Evolutionary conservation across 352 stramenopile genomes (phyloP), one percentile per base, ranked within the genome.

Genomic region (Globisporangium paddicum): DNA sequence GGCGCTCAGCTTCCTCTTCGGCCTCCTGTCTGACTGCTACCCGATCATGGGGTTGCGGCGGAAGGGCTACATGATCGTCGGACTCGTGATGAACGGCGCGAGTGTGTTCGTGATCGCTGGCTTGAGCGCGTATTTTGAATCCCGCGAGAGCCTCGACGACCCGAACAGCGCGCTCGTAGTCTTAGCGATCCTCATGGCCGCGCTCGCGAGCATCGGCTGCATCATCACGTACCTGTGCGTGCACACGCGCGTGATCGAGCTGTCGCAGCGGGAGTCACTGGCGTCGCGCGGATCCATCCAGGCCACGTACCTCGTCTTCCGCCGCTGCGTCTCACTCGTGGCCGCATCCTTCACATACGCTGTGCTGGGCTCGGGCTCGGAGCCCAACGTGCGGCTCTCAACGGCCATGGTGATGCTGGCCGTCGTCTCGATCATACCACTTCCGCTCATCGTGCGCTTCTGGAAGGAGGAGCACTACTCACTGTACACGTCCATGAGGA

Each of bases 1-100:
- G 80, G 81, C 76, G 16, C 77, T 97, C 48, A 96, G 90, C 69
- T 90, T 97, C 44, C 70, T 97, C 13, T 78, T 96, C 40, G 90
- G 90, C 32, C 69, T 97, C 2, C 59, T 97, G 13, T 95, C 79
- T 18, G 89, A 98, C 65, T 96, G 79, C 50, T 92, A 95, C 61
- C 90, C 93, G 34, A 93, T 97, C 71, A 87, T 89, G 72, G 89
- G 90, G 2, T 74, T 93, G 18, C 88, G 86, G 21, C 79, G 90
- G 46, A 97, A 97, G 71, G 82, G 85, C 13, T 98, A 97, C 71
- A 96, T 97, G 73, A 85, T 96, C 37, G 57, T 95, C 34, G 93
- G 93, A 5, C 80, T 69, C 45, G 64, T 82, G 62, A 63, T 89
- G 55, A 89, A 86, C 58, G 80, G 66, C 28, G 64, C 79, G n/a